A percentile compares a stretch with the other conserved stretches of the same genome.
phyloP scores from a whole-genome alignment of 495 filamentous ascomycete genomes.

The Neurospora sp. region DNA sequence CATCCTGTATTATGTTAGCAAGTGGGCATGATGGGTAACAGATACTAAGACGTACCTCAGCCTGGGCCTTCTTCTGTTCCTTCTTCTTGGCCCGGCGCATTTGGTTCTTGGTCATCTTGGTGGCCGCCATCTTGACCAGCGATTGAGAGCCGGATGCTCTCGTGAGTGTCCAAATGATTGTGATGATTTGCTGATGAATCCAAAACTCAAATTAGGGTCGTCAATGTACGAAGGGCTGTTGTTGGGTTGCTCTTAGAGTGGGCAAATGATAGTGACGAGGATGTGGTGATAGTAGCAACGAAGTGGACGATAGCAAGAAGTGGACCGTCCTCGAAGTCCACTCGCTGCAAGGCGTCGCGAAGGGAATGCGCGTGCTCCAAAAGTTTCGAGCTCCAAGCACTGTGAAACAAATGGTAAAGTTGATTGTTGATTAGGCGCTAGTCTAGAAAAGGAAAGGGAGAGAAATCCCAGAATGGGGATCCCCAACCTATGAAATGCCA shows the following conservation, averaged over 20 bases:
- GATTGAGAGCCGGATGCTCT: constrained; percentile 11
- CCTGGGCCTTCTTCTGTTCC: constrained; percentile 58
- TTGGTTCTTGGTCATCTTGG: constrained; percentile 76
- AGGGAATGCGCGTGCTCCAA: not conserved
- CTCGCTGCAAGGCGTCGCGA: not conserved
- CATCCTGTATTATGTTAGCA: constrained; percentile 17
- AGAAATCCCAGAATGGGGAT: no score
- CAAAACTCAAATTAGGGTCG: not conserved
- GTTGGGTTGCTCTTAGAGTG: not conserved
- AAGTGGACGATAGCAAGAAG: not conserved
- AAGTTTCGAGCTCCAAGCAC: not conserved
- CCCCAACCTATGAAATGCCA: no score
- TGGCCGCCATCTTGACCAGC: constrained; percentile 38
- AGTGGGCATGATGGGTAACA: not conserved
- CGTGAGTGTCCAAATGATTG: not conserved
- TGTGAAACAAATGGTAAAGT: not conserved
- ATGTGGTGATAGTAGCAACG: not conserved
- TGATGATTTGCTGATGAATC: not conserved
- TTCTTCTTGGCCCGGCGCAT: constrained; percentile 83
- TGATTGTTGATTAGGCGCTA: no score
- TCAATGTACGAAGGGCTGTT: not conserved
- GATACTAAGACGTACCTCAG: constrained; percentile 27
- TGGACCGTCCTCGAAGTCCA: not conserved
- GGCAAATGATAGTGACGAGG: not conserved
- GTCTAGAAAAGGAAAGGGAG: no score